phyloP scores from a whole-genome alignment of 2,329 filamentous ascomycete species.

The Epichloe gansuensis region DNA sequence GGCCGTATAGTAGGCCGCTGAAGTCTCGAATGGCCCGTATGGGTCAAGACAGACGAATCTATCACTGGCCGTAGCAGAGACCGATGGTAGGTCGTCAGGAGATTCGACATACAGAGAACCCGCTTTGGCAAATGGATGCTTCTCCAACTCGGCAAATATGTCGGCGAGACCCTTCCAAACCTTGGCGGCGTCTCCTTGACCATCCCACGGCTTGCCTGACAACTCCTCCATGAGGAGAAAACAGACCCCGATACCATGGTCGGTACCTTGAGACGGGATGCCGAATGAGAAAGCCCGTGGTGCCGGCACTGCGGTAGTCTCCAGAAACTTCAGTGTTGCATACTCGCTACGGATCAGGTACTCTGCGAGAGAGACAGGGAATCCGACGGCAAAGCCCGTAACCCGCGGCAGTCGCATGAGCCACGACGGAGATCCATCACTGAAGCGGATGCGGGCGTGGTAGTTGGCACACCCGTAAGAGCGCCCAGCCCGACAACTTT shows the following conservation, averaged over 20 bases:
- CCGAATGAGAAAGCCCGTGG: conserved; percentile 14
- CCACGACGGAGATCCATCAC: conserved; percentile 15
- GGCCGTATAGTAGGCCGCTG: conserved; percentile 12
- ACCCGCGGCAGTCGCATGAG: conserved; percentile 15
- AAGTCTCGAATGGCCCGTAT: conserved; percentile 10
- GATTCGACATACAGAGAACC: conserved; percentile 12
- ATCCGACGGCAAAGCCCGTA: conserved; percentile 6
- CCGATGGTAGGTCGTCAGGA: conserved; percentile 8
- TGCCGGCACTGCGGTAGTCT: conserved; percentile 18
- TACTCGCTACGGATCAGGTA: conserved; percentile 17
- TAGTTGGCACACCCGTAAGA: conserved; percentile 18
- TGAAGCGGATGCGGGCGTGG: conserved; percentile 18
- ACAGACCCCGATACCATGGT: conserved; percentile 10
- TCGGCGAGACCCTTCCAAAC: conserved; percentile 11
- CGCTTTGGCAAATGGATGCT: conserved; percentile 13
- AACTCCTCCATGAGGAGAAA: conserved; percentile 19
- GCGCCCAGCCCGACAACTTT: conserved; percentile 6
- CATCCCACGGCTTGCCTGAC: conserved; percentile 12
- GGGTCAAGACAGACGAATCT: conserved; percentile 15
- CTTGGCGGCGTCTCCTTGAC: conserved; percentile 7
- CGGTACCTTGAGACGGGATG: conserved; percentile 5
- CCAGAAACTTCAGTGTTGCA: conserved; percentile 21
- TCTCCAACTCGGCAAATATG: conserved; percentile 16
- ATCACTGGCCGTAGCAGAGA: conserved; percentile 13
- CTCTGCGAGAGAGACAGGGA: conserved; percentile 12